Base-by-base conservation (phyloP, 305 asterid species). In the Solanum hybrid region DNA sequence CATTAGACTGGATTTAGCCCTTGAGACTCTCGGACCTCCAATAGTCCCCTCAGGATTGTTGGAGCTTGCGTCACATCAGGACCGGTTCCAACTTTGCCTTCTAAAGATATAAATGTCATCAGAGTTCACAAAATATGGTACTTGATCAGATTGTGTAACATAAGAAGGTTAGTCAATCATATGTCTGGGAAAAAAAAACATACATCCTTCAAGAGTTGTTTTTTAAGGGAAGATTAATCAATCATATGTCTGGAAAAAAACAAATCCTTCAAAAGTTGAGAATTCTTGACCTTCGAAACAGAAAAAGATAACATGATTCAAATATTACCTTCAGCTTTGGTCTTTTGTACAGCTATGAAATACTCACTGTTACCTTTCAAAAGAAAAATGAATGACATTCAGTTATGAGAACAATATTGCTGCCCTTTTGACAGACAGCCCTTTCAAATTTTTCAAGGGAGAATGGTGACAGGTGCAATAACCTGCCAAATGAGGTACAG, bases 391-490 rank as follows among this genome's bases (percentile, higher is more conserved):
- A 94, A 93, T 91, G 96, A 90, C 94, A 93, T 91, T 97, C 99
- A 88, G 94, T 93, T 86, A 96, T 86, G 88, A 97, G 95, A 89
- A 93, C 87, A 16, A 96, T 95, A 85, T 96, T 96, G 93, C 94
- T 91, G 88, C 94, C 98, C 93, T 92, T 95, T 89, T 95, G 93
- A 89, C 98, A 93, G 86, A 97, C 93, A 73, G 98, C 93, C 91
- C 94, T 94, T 92, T 95, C 98, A 90, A 97, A 96, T 90, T 96
- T 98, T 92, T 96, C 98, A 37, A 97, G 95, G 86, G 98, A 93
- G 93, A 97, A 97, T 66, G 98, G 97, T 34, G 93, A 96, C 93
- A 97, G 86, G 79, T 91, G 93, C 90, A 97, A 89, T 69, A 95
- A 94, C 93, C 91, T 93, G 91, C 99, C 95, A 87, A 91, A 97